Evolutionary conservation across 306 rosid genomes (phyloP), one percentile per base, ranked within the genome.

Genomic region (Vachellia collinsii): DNA sequence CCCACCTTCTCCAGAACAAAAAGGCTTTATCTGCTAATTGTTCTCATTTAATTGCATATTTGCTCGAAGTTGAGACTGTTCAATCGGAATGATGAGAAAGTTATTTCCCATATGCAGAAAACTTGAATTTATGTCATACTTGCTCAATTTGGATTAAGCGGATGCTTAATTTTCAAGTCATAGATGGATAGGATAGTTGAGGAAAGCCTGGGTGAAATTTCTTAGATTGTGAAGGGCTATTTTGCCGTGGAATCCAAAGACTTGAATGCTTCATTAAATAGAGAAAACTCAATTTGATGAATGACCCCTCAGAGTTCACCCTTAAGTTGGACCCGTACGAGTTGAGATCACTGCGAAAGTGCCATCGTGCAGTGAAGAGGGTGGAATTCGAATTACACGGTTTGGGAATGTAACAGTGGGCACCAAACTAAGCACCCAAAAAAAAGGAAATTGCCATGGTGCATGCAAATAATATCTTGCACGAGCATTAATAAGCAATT

Each of bases 191-290:
- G 3, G 25, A 25, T 44, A 4, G n/a, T 46, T 71, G 64, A 72
- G 17, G 29, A 37, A 25, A 66, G 42, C 34, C 48, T 23, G 58
- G 11, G 36, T 38, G 83, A 80, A 80, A 80, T 80, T 80, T 74
- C 83, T 48, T 23, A 10, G 56, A 16, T 42, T 3, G 16, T 3
- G 10, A 11, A 65, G 37, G 43, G 22, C 14, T 43, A 56, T 17
- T 7, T 16, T 50, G 34, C 39, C 23, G 37, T 23, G 5, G 13
- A 54, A n/a, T 54, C 25, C 20, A n/a, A 19, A 54, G 62, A 54
- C 23, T 19, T 5, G 6, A 47, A 1, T 12, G 51, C 19, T 47
- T 47, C 19, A 61, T 61, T 4, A 59, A 4, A 25, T 10, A 8
- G 0, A 29, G 12, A 46, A 46, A 46, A 23, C 19, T 25, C 17